These are phyloP conservation scores for Populus deltoides DNA, from an alignment of 345 rosid species.

Conservation along the genomic window DNA sequence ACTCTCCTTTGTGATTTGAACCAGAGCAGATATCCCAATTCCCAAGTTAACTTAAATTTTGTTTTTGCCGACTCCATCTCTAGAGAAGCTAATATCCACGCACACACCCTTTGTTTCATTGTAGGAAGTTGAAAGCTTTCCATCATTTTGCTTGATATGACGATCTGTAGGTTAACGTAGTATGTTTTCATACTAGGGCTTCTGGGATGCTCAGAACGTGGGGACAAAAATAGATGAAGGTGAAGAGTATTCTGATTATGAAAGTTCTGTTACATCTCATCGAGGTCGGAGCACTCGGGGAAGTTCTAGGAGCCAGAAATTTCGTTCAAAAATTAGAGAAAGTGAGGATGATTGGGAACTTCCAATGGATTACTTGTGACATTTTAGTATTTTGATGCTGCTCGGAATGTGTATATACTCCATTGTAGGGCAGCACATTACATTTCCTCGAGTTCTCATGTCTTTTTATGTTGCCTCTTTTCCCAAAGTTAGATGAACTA, in stretches of 20 bases:
- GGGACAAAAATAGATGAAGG: conserved; percentile 35
- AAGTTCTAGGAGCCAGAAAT: conserved; percentile 22
- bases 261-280: conserved; percentile 30
- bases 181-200: conserved; percentile 45
- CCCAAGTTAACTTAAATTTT: neutral
- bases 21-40: too few relatives aligned
- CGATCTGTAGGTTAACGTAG: neutral
- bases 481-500: neutral
- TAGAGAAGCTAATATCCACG: neutral
- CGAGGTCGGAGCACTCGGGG: conserved; percentile 21
- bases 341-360: conserved; percentile 54
- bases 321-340: conserved; percentile 28
- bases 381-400: neutral
- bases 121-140: neutral
- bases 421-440: neutral
- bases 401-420: neutral
- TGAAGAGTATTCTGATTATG: conserved; percentile 41
- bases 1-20: too few relatives aligned
- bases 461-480: neutral
- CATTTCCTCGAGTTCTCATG: neutral
- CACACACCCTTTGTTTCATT: neutral
- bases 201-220: conserved; percentile 52
- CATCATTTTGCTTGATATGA: neutral
- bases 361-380: conserved; percentile 58
- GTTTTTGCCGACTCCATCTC: neutral